These are phyloP conservation scores for Citrullus colocynthis DNA, from an alignment of 306 rosid species.

Conservation along the genomic window DNA sequence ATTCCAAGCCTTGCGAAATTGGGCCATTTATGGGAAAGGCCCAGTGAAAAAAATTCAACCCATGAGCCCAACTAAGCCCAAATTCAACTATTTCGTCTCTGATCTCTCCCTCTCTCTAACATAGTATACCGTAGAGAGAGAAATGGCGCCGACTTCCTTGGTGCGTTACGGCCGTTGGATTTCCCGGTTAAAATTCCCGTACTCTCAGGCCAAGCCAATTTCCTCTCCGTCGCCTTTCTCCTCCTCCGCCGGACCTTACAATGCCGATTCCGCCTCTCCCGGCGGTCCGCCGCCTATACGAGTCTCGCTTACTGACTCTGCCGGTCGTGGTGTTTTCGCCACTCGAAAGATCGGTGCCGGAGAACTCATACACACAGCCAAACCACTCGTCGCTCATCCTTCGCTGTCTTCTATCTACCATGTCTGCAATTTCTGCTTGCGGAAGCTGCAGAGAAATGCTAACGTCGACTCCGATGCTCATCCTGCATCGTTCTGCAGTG, in stretches of 20 bases:
- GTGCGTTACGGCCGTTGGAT: conserved; percentile 22
- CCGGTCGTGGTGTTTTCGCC: conserved; percentile 78
- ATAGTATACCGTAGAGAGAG: background rate
- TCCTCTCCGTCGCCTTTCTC: conserved; percentile 10
- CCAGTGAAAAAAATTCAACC: background rate
- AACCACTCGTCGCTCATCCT: conserved; percentile 59
- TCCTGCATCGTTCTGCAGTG: conserved; percentile 33
- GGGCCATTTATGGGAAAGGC: background rate
- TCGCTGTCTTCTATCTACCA: conserved; percentile 24
- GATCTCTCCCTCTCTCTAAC: background rate
- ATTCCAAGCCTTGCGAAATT: background rate
- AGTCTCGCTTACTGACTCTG: conserved; percentile 48
- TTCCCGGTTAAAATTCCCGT: conserved; percentile 16
- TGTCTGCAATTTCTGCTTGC: conserved; percentile 63
- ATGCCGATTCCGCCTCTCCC: conserved; percentile 14
- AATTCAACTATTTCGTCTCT: background rate
- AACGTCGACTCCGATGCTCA: background rate
- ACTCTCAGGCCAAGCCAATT: background rate
- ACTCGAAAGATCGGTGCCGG: conserved; percentile 57
- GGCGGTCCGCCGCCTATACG: conserved; percentile 59
- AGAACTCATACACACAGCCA: conserved; percentile 67
- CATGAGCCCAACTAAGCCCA: background rate
- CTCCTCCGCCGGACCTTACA: conserved; percentile 8
- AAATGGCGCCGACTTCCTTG: conserved; percentile 20
- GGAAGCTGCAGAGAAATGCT: conserved; percentile 14